Conservation (phyloP, 1,284 basidiomycete species). For the Thecaphora frezii region DNA sequence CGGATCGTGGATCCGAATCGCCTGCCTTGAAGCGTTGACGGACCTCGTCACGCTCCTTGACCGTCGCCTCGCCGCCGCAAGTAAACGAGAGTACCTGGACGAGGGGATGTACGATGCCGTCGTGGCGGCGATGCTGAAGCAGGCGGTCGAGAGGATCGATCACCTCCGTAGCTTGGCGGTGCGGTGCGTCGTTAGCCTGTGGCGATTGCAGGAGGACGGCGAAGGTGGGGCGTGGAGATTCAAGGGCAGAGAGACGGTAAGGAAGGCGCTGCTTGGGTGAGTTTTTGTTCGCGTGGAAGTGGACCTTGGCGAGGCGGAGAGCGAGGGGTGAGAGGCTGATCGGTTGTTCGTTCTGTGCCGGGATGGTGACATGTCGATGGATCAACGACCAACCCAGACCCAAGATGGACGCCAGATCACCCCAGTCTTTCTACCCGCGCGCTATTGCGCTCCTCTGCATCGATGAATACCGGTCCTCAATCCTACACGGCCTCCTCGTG, state of each 20-base stretch:
- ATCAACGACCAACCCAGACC: too few relatives aligned
- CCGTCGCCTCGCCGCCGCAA: background rate
- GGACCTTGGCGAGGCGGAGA: too few relatives aligned
- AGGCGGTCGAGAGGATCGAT: conserved; percentile 86
- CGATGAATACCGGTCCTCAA: conserved; percentile 5
- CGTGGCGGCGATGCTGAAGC: conserved; percentile 73
- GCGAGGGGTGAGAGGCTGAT: too few relatives aligned
- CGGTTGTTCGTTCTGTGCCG: too few relatives aligned
- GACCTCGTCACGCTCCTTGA: conserved; percentile 65
- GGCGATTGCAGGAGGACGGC: background rate
- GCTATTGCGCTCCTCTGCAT: conserved; percentile 18
- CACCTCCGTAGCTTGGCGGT: conserved; percentile 82
- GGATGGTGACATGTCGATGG: too few relatives aligned
- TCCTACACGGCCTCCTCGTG: conserved; percentile 28
- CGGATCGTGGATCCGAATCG: conserved; percentile 90
- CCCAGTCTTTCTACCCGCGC: conserved; percentile 13
- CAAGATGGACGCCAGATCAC: too few relatives aligned
- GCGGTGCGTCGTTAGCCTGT: conserved; percentile 3
- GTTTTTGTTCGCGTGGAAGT: background rate
- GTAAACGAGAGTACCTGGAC: conserved; percentile 1
- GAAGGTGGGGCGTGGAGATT: conserved; percentile 3
- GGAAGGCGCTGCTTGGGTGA: conserved; percentile 6
- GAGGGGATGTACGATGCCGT: conserved; percentile 17
- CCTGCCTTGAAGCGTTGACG: conserved; percentile 68
- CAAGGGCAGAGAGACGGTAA: conserved; percentile 1